phyloP scores from a whole-genome alignment of 768 basidiomycete genomes.

The Steccherinum ochraceum region DNA sequence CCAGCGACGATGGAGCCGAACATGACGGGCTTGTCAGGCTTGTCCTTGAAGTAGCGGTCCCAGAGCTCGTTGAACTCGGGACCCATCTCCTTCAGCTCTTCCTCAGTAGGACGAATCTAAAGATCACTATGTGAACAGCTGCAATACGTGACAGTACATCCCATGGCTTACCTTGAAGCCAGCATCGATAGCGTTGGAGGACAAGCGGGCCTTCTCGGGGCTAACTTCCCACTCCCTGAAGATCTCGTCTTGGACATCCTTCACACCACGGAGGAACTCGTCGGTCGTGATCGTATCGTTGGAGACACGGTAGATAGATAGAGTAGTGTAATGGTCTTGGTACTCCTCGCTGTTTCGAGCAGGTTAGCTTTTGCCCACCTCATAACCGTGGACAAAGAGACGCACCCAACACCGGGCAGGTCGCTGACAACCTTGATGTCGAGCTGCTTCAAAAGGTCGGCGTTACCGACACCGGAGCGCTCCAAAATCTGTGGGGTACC shows the following conservation, averaged over 20 bases:
- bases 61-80: slow-evolving; percentile 66
- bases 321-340: slow-evolving; percentile 70
- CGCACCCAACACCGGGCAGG: slow-evolving; percentile 64
- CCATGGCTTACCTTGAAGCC: slow-evolving; percentile 55
- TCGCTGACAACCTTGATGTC: slow-evolving; percentile 61
- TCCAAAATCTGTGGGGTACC: slow-evolving; percentile 70
- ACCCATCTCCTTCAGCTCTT: slow-evolving; percentile 73
- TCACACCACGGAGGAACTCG: slow-evolving; percentile 65
- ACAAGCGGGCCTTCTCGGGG: slow-evolving; percentile 60
- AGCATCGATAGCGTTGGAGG: slow-evolving; percentile 69
- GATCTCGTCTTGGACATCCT: slow-evolving; percentile 49
- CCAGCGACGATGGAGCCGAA: slow-evolving; percentile 65
- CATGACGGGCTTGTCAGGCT: slow-evolving; percentile 77
- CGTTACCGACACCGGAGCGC: slow-evolving; percentile 62
- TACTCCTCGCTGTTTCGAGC: slow-evolving; percentile 49
- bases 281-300: slow-evolving; percentile 58
- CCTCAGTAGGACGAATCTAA: slow-evolving; percentile 63
- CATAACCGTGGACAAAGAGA: not conserved
- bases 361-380: not conserved
- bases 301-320: slow-evolving; percentile 60
- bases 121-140: not conserved
- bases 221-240: slow-evolving; percentile 62
- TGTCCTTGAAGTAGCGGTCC: slow-evolving; percentile 71
- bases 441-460: slow-evolving; percentile 46
- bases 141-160: not conserved